Evolutionary conservation across 768 basidiomycete species (phyloP).

Genomic region (Cyclocybe cylindracea): DNA sequence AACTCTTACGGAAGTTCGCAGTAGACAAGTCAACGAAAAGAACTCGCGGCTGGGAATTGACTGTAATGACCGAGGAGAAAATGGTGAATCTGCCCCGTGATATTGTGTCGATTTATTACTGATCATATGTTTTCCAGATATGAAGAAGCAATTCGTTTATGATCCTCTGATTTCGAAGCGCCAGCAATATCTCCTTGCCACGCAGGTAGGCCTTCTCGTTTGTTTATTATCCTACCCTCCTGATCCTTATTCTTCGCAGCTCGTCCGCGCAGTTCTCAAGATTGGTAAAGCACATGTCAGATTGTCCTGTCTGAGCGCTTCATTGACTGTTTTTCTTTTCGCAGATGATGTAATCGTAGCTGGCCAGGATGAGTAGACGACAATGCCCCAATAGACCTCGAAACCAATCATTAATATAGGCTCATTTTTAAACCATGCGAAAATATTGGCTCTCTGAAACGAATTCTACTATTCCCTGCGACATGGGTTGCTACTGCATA

Average conservation of each 20-base stretch:
- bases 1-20: constrained; percentile 94
- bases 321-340: constrained; percentile 8
- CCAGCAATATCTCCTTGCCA: constrained; percentile 96
- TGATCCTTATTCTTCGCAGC: constrained; percentile 35
- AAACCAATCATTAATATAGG: too few relatives aligned
- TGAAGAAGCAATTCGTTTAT: constrained; percentile 96
- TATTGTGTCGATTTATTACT: neutral
- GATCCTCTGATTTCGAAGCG: constrained; percentile 97
- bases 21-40: constrained; percentile 84
- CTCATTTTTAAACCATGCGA: too few relatives aligned
- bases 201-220: constrained; percentile 59
- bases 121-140: constrained; percentile 56
- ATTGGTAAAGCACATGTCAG: constrained; percentile 56
- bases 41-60: constrained; percentile 92
- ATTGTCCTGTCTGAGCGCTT: neutral
- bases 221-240: neutral
- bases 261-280: constrained; percentile 86
- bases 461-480: too few relatives aligned
- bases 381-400: neutral
- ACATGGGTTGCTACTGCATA: too few relatives aligned
- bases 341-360: constrained; percentile 79
- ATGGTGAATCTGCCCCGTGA: constrained; percentile 54
- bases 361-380: constrained; percentile 62
- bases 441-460: too few relatives aligned
- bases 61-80: constrained; percentile 82